A percentile compares a stretch with the other conserved stretches of the same genome.
These are phyloP conservation scores for Apiospora pterosperma DNA, from an alignment of 2,329 filamentous ascomycete genomes.

Conservation along the genomic window DNA sequence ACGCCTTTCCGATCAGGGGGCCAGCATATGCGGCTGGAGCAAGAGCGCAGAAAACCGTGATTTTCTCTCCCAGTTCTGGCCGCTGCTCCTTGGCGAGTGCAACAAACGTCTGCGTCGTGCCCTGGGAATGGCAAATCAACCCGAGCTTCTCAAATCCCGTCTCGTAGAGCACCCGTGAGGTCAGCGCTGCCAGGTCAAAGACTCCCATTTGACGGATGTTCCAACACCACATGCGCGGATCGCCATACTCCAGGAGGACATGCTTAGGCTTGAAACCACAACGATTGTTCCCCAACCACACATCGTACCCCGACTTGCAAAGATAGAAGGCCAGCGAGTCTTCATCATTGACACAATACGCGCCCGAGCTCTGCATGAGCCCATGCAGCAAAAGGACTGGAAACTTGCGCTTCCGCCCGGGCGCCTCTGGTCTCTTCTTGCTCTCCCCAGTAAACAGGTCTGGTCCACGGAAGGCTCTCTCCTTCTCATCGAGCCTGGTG, in stretches of 20 bases:
- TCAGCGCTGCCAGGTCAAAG: constrained; percentile 78
- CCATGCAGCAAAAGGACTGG: constrained; percentile 87
- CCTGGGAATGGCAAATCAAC: constrained; percentile 84
- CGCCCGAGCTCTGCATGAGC: constrained; percentile 80
- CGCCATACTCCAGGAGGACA: constrained; percentile 62
- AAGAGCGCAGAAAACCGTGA: constrained; percentile 87
- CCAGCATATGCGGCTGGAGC: constrained; percentile 90
- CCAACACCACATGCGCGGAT: constrained; percentile 96
- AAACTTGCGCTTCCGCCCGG: constrained; percentile 58
- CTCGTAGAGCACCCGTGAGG: constrained; percentile 74
- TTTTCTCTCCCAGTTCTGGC: constrained; percentile 75
- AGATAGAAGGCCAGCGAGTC: constrained; percentile 88
- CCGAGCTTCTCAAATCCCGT: constrained; percentile 82
- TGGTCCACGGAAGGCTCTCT: constrained; percentile 55
- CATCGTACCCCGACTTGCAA: constrained; percentile 87
- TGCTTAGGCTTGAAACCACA: constrained; percentile 83
- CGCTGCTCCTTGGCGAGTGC: constrained; percentile 87
- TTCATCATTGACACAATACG: constrained; percentile 88
- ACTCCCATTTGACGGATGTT: constrained; percentile 93
- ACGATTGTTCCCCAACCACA: constrained; percentile 93
- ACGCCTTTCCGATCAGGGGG: constrained; percentile 78
- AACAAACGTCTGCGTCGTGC: constrained; percentile 84
- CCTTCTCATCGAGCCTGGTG: constrained; percentile 42
- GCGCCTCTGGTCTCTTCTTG: constrained; percentile 33
- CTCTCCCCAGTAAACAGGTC: constrained; percentile 53